Evolutionary conservation across 495 filamentous ascomycete genomes (phyloP), one percentile per base, ranked within the genome.

Genomic region (Aspergillus campestris): DNA sequence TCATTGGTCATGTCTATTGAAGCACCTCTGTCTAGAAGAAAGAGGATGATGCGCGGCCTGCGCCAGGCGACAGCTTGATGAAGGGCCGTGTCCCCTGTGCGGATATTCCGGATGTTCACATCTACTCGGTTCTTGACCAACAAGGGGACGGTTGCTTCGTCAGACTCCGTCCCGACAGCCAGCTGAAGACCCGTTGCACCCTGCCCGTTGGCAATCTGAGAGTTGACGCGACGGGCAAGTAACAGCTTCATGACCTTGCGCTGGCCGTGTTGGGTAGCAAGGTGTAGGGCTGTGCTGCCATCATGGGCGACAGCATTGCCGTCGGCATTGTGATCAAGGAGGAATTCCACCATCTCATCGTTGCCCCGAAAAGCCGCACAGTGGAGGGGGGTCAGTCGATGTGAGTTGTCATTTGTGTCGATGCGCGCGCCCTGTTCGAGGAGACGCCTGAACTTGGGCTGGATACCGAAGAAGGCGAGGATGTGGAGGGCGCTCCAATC

Each of bases 291-390:
- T 5, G 64, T 65, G 3, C 52, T 51, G 0, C 62, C 66, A 8
- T 60, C 9, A 15, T 39, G 38, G 8, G 42, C 35, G 4, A 44
- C 34, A 0, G 56, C 54, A 49, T 68, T 58, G 24, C 45, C 32
- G 34, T 68, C 51, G 6, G 53, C 60, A 6, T 45, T 45, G 33
- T 58, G 40, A 5, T 58, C 49, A 6, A 72, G 51, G 1, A 75
- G 42, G 0, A 70, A 53, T 31, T 61, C 60, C 6, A 65, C 55
- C 54, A 71, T 69, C n/a, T 64, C 53, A 0, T 65, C 64, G 29
- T 71, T 44, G 3, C 71, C 69, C 8, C 39, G 55, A 31, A 52
- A 42, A 1, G 64, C 62, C 0, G 69, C 70, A 44, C 65, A 68
- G n/a, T 68, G 65, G 3, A 68, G 34, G 11, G 62, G 51, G 0